Percentiles rank a stretch among this genome's conserved stretches.
phyloP scores from a whole-genome alignment of 2,329 filamentous ascomycete species.

The Exserohilum rostratum region DNA sequence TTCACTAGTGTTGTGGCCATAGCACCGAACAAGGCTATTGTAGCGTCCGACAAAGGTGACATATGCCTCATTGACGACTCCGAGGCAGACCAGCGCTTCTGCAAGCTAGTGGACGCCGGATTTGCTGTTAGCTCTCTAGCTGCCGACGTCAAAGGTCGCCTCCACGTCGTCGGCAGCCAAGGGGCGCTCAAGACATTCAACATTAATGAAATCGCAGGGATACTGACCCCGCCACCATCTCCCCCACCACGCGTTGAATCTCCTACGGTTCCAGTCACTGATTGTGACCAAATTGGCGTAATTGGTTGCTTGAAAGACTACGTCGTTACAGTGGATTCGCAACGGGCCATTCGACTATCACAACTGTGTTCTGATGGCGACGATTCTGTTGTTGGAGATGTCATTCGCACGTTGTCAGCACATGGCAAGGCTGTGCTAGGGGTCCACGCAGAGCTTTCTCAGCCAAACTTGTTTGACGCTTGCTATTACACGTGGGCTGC shows the following conservation, averaged over 20 bases:
- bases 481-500: conserved; percentile 90
- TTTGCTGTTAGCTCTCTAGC: conserved; percentile 73
- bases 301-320: conserved; percentile 47
- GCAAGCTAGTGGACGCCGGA: conserved; percentile 67
- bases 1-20: conserved; percentile 80
- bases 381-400: conserved; percentile 36
- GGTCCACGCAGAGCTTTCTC: conserved; percentile 66
- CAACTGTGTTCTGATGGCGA: conserved; percentile 54
- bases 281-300: conserved; percentile 45
- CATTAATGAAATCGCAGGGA: conserved; percentile 43
- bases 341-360: conserved; percentile 70
- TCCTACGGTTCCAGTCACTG: conserved; percentile 35
- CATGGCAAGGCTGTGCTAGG: conserved; percentile 70
- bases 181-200: conserved; percentile 60
- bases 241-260: conserved; percentile 44
- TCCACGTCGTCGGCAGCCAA: conserved; percentile 73
- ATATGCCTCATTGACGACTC: conserved; percentile 86
- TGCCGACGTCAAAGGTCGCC: conserved; percentile 60
- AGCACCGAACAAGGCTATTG: conserved; percentile 73
- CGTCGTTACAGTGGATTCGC: conserved; percentile 68
- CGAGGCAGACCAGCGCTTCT: conserved; percentile 72
- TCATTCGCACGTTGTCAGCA: conserved; percentile 57
- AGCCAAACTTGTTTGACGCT: conserved; percentile 66
- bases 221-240: conserved; percentile 43
- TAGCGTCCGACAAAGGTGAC: conserved; percentile 87